These are phyloP conservation scores for Ogataea parapolymorpha DNA, from an alignment of 805 yeast species.

Conservation along the genomic window DNA sequence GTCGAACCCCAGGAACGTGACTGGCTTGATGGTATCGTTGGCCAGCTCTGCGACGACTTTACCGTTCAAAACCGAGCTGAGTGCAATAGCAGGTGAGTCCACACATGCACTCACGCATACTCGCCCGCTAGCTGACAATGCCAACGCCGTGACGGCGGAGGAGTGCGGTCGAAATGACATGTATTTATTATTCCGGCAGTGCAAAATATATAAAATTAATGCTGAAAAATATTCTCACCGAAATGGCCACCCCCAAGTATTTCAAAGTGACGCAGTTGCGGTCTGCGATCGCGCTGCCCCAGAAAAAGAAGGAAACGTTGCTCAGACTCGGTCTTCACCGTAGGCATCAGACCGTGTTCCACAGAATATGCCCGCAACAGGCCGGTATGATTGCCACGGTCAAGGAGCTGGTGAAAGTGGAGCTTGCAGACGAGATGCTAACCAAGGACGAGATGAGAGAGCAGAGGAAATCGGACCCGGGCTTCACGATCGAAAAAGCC, in stretches of 20 bases:
- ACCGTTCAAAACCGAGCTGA: constrained; percentile 8
- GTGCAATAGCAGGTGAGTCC: constrained; percentile 9
- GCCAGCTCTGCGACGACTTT: constrained; percentile 3
- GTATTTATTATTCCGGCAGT: constrained; percentile 2
- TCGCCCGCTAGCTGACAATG: constrained; percentile 7
- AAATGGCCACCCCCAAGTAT: constrained; percentile 29
- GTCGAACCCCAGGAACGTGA: constrained; percentile 9
- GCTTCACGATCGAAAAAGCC: constrained; percentile 47
- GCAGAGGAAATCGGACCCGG: constrained; percentile 61
- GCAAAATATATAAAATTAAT: neutral
- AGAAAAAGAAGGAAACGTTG: constrained; percentile 59
- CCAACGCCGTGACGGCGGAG: constrained; percentile 11
- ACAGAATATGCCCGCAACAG: constrained; percentile 65
- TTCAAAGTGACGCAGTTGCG: constrained; percentile 73
- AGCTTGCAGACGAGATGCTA: constrained; percentile 55
- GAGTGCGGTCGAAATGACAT: constrained; percentile 11
- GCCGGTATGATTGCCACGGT: constrained; percentile 84
- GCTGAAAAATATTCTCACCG: constrained; percentile 5
- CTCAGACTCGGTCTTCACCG: constrained; percentile 69
- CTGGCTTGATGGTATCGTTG: constrained; percentile 12
- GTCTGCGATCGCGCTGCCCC: constrained; percentile 85
- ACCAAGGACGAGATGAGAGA: constrained; percentile 49
- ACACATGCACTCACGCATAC: constrained; percentile 11
- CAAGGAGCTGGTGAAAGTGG: constrained; percentile 83
- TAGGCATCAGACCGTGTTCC: constrained; percentile 73